Evolutionary conservation across 371 early-diverging fungal genomes (phyloP).

Genomic region (Mucor sp.): DNA sequence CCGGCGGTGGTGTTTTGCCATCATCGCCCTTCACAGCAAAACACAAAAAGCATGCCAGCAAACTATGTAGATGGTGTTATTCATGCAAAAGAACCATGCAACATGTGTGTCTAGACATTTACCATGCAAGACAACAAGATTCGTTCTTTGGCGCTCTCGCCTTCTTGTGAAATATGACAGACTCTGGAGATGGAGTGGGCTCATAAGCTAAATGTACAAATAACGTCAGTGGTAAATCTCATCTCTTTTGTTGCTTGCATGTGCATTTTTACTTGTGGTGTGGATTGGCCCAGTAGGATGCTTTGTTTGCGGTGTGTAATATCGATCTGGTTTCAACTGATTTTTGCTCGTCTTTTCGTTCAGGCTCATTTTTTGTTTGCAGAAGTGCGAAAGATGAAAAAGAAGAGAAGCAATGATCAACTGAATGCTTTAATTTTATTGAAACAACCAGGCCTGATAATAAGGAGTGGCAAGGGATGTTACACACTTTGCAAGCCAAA

Average conservation of each 20-base stretch:
- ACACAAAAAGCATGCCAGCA: conserved; percentile 14
- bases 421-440: not conserved
- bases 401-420: not conserved
- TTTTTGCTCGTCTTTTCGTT: not conserved
- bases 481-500: not conserved
- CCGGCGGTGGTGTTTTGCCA: not conserved
- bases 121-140: conserved; percentile 20
- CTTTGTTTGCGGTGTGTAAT: conserved; percentile 12
- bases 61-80: not conserved
- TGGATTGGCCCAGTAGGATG: not conserved
- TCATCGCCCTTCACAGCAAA: conserved; percentile 17
- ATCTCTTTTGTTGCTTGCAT: not conserved
- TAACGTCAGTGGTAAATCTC: not conserved
- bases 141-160: conserved; percentile 1
- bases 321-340: conserved; percentile 12
- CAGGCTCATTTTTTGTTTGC: not conserved
- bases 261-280: not conserved
- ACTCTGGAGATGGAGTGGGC: conserved; percentile 16
- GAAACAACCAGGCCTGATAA: conserved; percentile 2
- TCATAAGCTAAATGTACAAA: conserved; percentile 9
- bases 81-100: not conserved
- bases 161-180: conserved; percentile 10
- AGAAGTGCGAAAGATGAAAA: not conserved
- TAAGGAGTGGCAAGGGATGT: not conserved
- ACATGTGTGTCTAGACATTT: not conserved